phyloP scores from a whole-genome alignment of 768 basidiomycete genomes.

The Lyophyllum decastes region DNA sequence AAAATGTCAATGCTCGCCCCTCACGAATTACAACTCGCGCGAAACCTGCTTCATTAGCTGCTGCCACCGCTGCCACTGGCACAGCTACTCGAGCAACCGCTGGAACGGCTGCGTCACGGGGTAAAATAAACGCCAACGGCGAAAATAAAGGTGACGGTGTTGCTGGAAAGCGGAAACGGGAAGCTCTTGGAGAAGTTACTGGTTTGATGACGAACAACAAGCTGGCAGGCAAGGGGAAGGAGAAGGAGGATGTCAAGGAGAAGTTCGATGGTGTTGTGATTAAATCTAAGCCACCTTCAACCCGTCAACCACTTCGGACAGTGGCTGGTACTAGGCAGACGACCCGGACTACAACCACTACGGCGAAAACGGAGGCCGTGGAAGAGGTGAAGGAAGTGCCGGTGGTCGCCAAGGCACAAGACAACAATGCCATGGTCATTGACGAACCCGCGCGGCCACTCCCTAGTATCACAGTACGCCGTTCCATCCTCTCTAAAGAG shows the following conservation, averaged over 20 bases:
- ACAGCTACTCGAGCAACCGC: constrained; percentile 47
- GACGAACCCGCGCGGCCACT: constrained; percentile 43
- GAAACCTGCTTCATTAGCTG: constrained; percentile 50
- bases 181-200: constrained; percentile 76
- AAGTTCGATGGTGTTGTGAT: constrained; percentile 67
- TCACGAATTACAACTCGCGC: constrained; percentile 61
- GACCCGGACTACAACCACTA: constrained; percentile 26
- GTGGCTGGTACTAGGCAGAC: constrained; percentile 48
- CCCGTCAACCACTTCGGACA: constrained; percentile 57
- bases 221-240: constrained; percentile 53
- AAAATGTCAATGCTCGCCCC: constrained; percentile 73
- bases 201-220: constrained; percentile 47
- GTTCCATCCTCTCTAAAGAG: constrained; percentile 36
- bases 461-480: constrained; percentile 41
- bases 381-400: constrained; percentile 32
- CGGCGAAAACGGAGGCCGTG: constrained; percentile 15
- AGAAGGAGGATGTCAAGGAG: constrained; percentile 53
- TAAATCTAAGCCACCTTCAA: constrained; percentile 45
- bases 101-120: constrained; percentile 54
- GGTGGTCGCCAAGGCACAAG: constrained; percentile 24
- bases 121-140: constrained; percentile 44
- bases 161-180: constrained; percentile 76
- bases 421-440: constrained; percentile 58
- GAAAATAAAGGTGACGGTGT: constrained; percentile 46
- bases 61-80: constrained; percentile 37